These are phyloP conservation scores for Rubia balearica DNA, from an alignment of 305 asterid species.

Conservation along the genomic window DNA sequence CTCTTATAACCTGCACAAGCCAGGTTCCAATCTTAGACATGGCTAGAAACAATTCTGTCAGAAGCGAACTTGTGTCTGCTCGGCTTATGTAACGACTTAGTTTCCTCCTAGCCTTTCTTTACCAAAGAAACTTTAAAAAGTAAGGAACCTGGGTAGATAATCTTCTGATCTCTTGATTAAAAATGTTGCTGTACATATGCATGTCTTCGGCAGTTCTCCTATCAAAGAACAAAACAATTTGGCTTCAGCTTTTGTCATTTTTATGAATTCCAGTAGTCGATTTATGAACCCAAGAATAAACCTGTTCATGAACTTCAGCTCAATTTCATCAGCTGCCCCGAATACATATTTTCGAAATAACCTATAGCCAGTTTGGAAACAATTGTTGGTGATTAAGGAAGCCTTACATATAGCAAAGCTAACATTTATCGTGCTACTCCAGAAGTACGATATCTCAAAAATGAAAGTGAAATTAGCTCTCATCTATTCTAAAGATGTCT, in stretches of 20 bases:
- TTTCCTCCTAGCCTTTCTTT: no score
- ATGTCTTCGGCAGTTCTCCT: conserved; percentile 2
- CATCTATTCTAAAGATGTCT: no score
- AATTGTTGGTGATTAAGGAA: not conserved
- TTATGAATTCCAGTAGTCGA: no score
- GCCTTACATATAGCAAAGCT: not conserved
- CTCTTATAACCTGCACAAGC: not conserved
- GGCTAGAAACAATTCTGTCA: not conserved
- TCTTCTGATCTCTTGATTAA: conserved; percentile 1
- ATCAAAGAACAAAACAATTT: not conserved
- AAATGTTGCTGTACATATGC: not conserved
- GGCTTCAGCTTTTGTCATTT: not conserved
- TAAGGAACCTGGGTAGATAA: not conserved
- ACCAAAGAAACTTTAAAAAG: no score
- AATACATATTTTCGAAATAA: not conserved
- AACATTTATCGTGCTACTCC: not conserved
- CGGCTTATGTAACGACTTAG: no score
- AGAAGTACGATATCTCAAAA: not conserved
- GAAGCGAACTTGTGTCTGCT: no score
- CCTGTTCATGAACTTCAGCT: conserved; percentile 3
- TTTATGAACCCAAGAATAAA: not conserved
- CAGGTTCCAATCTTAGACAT: not conserved
- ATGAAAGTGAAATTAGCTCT: no score
- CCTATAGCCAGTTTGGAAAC: not conserved
- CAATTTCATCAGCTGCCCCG: not conserved